A percentile compares a stretch with the other conserved stretches of the same genome.
Conservation (phyloP, 2,329 filamentous ascomycete genomes). For the Teratosphaeria pseudoeucalypti region DNA sequence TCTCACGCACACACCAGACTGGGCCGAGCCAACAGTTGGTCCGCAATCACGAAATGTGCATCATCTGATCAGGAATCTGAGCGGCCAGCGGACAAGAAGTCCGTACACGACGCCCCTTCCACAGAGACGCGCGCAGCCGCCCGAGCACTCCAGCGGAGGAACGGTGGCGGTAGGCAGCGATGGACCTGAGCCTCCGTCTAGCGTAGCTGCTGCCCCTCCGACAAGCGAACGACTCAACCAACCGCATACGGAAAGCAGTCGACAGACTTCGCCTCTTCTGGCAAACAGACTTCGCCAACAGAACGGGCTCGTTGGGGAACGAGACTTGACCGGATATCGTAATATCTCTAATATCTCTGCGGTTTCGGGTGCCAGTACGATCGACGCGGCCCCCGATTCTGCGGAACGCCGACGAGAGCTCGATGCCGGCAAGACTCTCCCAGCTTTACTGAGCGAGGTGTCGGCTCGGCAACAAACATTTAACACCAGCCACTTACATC, state of each 20-base stretch:
- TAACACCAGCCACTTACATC: conserved; percentile 17
- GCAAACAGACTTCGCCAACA: conserved; percentile 19
- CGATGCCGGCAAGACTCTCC: conserved; percentile 1
- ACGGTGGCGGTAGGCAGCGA: conserved; percentile 18
- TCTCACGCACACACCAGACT: conserved; percentile 24
- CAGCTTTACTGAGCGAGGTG: conserved; percentile 10
- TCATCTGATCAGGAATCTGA: conserved; percentile 19
- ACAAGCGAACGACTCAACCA: conserved; percentile 12
- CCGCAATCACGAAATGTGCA: conserved; percentile 6
- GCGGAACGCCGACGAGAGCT: conserved; percentile 8
- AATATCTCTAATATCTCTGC: conserved; percentile 28
- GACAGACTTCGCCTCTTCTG: conserved; percentile 14
- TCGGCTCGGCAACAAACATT: conserved; percentile 16
- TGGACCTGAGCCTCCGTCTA: conserved; percentile 21
- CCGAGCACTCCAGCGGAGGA: conserved; percentile 16
- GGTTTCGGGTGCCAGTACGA: conserved; percentile 32
- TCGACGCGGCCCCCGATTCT: conserved; percentile 20
- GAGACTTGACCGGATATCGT: conserved; percentile 22
- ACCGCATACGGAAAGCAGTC: neutral
- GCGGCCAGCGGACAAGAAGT: conserved; percentile 11
- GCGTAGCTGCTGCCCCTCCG: conserved; percentile 18
- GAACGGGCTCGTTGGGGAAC: conserved; percentile 5
- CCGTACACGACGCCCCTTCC: conserved; percentile 23
- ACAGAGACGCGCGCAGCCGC: conserved; percentile 11
- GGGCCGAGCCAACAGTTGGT: conserved; percentile 18